phyloP scores from a whole-genome alignment of 768 basidiomycete species.

The Lyophyllum shimeji region DNA sequence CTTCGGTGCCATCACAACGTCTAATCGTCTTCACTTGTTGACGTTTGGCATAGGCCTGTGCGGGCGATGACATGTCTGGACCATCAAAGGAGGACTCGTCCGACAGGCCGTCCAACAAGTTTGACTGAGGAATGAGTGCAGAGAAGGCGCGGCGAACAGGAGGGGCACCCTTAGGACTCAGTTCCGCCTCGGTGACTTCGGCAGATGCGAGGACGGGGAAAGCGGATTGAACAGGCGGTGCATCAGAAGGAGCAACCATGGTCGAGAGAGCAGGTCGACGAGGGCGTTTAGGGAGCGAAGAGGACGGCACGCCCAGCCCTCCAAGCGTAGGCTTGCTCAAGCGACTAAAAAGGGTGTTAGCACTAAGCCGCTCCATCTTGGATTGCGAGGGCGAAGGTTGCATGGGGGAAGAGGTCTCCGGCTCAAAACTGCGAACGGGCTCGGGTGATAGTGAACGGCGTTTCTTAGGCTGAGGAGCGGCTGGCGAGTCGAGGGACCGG shows the following conservation, averaged over 20 bases:
- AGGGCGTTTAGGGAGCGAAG: conserved; percentile 54
- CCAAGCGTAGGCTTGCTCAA: conserved; percentile 49
- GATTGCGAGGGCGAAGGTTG: conserved; percentile 50
- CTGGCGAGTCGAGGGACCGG: conserved; percentile 44
- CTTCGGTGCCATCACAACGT: conserved; percentile 79
- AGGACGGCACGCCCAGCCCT: conserved; percentile 54
- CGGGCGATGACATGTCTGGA: conserved; percentile 75
- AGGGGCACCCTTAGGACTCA: conserved; percentile 38
- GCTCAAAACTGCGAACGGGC: conserved; percentile 32
- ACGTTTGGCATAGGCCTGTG: conserved; percentile 76
- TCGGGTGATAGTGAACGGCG: conserved; percentile 64
- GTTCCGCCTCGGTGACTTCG: conserved; percentile 23
- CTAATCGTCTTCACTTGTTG: conserved; percentile 78
- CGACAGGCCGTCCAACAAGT: conserved; percentile 42
- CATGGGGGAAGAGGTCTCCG: conserved; percentile 49
- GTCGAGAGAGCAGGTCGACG: conserved; percentile 71
- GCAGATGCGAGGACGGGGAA: conserved; percentile 37
- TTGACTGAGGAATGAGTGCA: conserved; percentile 66
- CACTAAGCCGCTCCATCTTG: conserved; percentile 46
- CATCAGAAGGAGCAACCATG: conserved; percentile 48
- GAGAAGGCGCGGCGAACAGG: conserved; percentile 74
- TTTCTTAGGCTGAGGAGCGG: conserved; percentile 45
- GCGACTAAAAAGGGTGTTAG: conserved; percentile 49
- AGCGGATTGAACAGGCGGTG: conserved; percentile 36
- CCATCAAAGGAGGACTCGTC: conserved; percentile 66